Base-by-base conservation (phyloP, 2,329 filamentous ascomycete species). In the Sporothrix humicola region DNA sequence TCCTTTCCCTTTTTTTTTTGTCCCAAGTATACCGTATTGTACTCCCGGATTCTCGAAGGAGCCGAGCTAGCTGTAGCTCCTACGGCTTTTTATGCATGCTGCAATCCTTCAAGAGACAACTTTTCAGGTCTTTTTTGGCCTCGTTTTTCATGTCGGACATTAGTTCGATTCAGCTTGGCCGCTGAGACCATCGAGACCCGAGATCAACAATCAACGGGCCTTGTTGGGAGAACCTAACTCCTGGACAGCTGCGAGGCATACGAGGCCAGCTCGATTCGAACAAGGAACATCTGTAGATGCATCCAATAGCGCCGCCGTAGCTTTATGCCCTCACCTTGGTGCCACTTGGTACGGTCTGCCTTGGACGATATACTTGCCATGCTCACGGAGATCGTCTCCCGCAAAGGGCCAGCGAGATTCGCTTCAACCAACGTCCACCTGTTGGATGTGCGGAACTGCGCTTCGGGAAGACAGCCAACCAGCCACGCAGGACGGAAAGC, bases 21-120 rank as follows among this genome's bases (percentile, higher is more conserved):
- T 37, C 31, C 31, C 31, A 37, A 37, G 31, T 7, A 37, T 7
- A 37, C 31, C 4, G 31, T 37, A 37, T 37, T 37, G 31, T 37
- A 37, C 3, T 58, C 15, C 31, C 23, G 56, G 17, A 31, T 10
- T 20, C 8, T 58, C n/a, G 61, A 48, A 66, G 61, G 61, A 48
- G 61, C 61, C n/a, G 61, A 66, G 61, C 61, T 65, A 68, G 63
- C n/a, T 68, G 44, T 65, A 68, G 63, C n/a, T 68, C 63, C 63
- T 31, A 68, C 63, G 5, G 59, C 59, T 50, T 68, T 20, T 20
- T 23, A 48, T 50, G 63, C 63, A 68, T 26, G 9, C 63, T 50
- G 63, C 20, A 50, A 68, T 68, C 63, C 63, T 68, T 68, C 63
- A 9, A 50, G 50, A 17, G 48, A 17, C 13, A 52, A 12, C n/a